phyloP scores from a whole-genome alignment of 2,329 filamentous ascomycete species.

The Penicillium janthinellum region DNA sequence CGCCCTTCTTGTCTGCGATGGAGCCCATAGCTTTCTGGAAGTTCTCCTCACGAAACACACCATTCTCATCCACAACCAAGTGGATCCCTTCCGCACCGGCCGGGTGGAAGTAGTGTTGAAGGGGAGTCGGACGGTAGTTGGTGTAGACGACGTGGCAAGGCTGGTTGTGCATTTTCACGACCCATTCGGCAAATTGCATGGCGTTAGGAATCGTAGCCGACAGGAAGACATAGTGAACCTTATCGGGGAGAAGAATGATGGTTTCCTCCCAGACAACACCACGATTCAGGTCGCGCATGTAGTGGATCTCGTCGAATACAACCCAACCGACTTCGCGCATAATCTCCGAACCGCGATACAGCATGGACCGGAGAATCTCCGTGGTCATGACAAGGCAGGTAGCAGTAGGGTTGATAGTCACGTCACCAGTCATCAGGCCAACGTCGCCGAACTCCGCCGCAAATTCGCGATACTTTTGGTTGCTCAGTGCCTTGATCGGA shows the following conservation, averaged over 20 bases:
- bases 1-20: conserved; percentile 83
- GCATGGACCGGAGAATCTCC: conserved; percentile 97
- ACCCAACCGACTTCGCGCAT: conserved; percentile 99
- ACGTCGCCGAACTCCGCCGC: conserved; percentile 94
- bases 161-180: conserved; percentile 95
- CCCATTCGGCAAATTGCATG: conserved; percentile 99
- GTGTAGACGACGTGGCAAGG: conserved; percentile 99
- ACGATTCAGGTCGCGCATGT: conserved; percentile 84
- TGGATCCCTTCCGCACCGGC: conserved; percentile 90
- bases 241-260: conserved; percentile 95
- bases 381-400: conserved; percentile 99
- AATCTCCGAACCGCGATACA: conserved; percentile 97
- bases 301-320: conserved; percentile 97
- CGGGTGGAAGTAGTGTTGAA: conserved; percentile 98
- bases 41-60: conserved; percentile 92
- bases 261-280: conserved; percentile 99
- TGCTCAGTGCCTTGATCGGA: conserved; percentile 97
- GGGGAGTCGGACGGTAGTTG: conserved; percentile 91
- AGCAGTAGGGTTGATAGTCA: conserved; percentile 97
- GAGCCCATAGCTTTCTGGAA: conserved; percentile 94
- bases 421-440: conserved; percentile 97
- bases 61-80: conserved; percentile 94
- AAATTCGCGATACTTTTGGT: conserved; percentile 98
- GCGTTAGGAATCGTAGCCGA: conserved; percentile 98
- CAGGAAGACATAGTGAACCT: conserved; percentile 97